Evolutionary conservation across 1,139 yeast species (phyloP), one percentile per base, ranked within the genome.

Genomic region (Chernovozyma aurita): DNA sequence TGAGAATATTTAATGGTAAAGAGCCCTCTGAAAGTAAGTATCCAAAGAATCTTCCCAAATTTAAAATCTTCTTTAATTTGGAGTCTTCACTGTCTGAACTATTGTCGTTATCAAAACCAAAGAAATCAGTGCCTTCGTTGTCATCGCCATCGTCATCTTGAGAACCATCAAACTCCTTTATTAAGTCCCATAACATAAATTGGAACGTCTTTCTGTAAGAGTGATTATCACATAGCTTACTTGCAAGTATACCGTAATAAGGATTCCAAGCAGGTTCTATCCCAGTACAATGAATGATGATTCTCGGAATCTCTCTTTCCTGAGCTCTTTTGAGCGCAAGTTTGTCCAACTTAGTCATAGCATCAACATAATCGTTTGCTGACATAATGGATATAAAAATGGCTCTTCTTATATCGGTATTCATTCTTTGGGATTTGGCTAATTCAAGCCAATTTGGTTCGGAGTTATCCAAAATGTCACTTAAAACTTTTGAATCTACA

Each of bases 351-450:
- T 87, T 83, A 14, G 85, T 78, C 44, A 80, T 78, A 0, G 97
- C 95, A 59, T 94, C 97, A 48, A 86, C 69, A 48, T 78, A 94
- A 58, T 94, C 98, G 46, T 82, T 84, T 2, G 96, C 95, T 7
- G 97, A 87, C 96, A 92, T 88, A 12, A 94, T 79, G 21, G 96
- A 86, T 24, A 94, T 79, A 52, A 92, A 94, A 12, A 94, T 80
- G 1, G 97, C 97, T 42, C 96, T 75, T 62, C 98, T 79, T 30
- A 92, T 76, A 55, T 90, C 97, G 0, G 97, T 92, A 55, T 94
- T 92, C 95, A 94, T 90, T 45, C 97, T 68, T 53, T 88, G 96
- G 31, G 78, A 67, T 47, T 74, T 76, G 3, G 98, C 97, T 30
- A 92, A 66, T 45, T 82, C 90, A 58, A 82, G 63, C 97, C 97